These are phyloP conservation scores for Solanum habrochaites DNA, from an alignment of 257 asterid species.

Conservation along the genomic window DNA sequence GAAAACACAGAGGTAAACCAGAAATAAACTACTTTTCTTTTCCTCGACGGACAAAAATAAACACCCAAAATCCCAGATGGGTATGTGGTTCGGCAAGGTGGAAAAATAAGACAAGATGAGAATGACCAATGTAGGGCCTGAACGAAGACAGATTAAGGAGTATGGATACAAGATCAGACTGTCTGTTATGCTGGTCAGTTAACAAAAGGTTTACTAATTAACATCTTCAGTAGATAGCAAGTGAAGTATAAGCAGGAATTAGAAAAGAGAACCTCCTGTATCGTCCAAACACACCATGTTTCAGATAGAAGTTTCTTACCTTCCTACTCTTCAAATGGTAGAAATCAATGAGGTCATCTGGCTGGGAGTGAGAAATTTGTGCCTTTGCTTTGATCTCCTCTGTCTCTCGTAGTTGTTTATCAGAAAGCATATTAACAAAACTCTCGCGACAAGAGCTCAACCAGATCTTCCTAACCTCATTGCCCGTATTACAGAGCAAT, in stretches of 20 bases:
- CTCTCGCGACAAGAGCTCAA: constrained; percentile 82
- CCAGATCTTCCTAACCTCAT: constrained; percentile 70
- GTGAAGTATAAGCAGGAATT: not conserved
- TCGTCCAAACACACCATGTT: not conserved
- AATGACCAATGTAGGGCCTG: not conserved
- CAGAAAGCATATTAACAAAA: constrained; percentile 87
- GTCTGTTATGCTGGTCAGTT: not conserved
- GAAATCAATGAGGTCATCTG: constrained; percentile 93
- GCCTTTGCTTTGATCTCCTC: constrained; percentile 86
- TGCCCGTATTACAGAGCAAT: constrained; percentile 62
- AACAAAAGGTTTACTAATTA: not conserved
- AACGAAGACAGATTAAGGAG: not conserved
- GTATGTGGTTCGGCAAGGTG: not conserved
- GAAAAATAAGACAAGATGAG: not conserved
- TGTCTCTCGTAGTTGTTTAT: constrained; percentile 80
- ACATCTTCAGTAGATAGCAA: not conserved
- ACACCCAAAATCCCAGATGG: not conserved
- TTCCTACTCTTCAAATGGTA: constrained; percentile 91
- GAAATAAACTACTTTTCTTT: not conserved
- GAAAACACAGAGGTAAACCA: not conserved
- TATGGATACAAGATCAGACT: not conserved
- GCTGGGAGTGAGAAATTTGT: constrained; percentile 64
- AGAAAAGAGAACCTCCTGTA: not conserved
- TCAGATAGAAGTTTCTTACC: constrained; percentile 30
- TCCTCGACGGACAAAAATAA: not conserved